These are phyloP conservation scores for Alternaria arbusti DNA, from an alignment of 2,329 filamentous ascomycete genomes.

Conservation along the genomic window DNA sequence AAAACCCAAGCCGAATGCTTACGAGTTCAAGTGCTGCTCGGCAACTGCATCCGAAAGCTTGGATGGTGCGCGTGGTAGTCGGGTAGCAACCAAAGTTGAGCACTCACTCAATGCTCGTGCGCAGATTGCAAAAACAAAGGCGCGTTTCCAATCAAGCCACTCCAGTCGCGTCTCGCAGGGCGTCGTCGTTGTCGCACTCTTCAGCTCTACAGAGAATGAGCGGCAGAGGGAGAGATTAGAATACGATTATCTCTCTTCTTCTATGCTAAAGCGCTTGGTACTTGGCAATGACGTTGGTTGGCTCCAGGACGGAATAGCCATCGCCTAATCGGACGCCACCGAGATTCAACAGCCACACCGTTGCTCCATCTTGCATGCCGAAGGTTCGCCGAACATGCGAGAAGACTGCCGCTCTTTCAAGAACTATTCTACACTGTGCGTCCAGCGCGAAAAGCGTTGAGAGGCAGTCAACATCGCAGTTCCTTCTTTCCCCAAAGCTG, in stretches of 20 bases:
- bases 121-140: neutral
- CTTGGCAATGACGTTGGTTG: slow-evolving; percentile 15
- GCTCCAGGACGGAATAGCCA: neutral
- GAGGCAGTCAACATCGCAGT: neutral
- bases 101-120: neutral
- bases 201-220: neutral
- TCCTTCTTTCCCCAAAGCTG: neutral
- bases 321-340: slow-evolving; percentile 8
- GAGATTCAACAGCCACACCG: neutral
- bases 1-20: slow-evolving; percentile 7
- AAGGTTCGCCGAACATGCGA: neutral
- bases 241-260: slow-evolving; percentile 5
- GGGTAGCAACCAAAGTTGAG: neutral
- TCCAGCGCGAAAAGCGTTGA: neutral
- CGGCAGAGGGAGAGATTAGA: slow-evolving; percentile 3
- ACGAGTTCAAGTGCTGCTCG: slow-evolving; percentile 5
- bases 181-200: neutral
- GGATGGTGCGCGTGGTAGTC: slow-evolving; percentile 2
- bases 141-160: neutral
- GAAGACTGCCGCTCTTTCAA: neutral
- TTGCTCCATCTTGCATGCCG: neutral
- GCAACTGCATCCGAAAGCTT: slow-evolving; percentile 12
- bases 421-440: neutral
- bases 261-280: slow-evolving; percentile 13
- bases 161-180: neutral